A percentile compares a stretch with the other conserved stretches of the same genome.
Conservation (phyloP, 306 rosid genomes). For the Cicer pinnatifidum region DNA sequence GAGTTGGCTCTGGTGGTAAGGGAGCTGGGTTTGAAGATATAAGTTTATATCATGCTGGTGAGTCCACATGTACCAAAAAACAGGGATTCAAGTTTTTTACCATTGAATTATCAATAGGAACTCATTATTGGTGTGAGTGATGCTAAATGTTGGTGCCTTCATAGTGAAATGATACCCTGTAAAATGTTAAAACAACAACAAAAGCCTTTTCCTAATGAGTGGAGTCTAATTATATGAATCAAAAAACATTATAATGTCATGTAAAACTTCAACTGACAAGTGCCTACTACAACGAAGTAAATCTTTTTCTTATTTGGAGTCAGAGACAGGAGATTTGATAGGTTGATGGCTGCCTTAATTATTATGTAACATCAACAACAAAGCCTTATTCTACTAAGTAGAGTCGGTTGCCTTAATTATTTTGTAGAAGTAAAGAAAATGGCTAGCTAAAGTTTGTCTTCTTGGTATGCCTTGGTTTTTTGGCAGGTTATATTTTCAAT, state of each 20-base stretch:
- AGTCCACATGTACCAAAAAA: constrained; percentile 6
- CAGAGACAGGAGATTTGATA: constrained; percentile 26
- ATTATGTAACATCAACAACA: background rate
- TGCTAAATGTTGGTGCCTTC: constrained; percentile 23
- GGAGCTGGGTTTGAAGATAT: constrained; percentile 10
- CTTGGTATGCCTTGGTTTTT: constrained; percentile 21
- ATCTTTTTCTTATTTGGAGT: constrained; percentile 30
- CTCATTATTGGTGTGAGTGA: constrained; percentile 11
- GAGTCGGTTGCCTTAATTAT: background rate
- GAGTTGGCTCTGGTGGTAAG: constrained; percentile 31
- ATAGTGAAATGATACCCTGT: constrained; percentile 18
- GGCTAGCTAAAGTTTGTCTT: constrained; percentile 21
- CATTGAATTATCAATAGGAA: constrained; percentile 5
- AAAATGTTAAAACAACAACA: constrained; percentile 18
- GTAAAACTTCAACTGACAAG: background rate
- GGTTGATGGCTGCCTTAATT: background rate
- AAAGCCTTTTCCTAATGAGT: background rate
- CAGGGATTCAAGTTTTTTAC: constrained; percentile 4
- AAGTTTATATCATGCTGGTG: constrained; percentile 40
- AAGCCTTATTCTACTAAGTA: no score
- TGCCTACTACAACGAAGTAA: constrained; percentile 17
- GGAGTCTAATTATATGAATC: background rate
- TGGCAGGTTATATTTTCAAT: constrained; percentile 90
- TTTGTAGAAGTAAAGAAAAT: background rate
- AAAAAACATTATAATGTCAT: background rate